These are phyloP conservation scores for Cenchrus purpureus DNA, from an alignment of 176 grass and related monocot genomes.

Conservation along the genomic window DNA sequence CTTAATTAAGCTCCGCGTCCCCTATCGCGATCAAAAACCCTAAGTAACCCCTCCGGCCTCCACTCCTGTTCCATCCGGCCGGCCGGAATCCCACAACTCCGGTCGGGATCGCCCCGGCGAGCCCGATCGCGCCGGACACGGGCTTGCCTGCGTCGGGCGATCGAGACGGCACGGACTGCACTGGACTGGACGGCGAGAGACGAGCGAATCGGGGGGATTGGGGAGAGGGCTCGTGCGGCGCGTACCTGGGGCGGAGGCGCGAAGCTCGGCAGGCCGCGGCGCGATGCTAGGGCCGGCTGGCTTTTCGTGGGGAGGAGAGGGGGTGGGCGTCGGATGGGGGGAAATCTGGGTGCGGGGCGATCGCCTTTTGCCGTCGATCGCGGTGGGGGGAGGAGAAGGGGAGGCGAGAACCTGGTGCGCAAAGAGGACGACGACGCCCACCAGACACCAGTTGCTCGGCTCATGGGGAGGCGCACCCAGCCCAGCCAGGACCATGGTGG, in stretches of 20 bases:
- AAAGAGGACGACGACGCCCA: constrained; percentile 47
- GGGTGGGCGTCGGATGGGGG: neutral
- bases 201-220: neutral
- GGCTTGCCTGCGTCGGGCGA: constrained; percentile 6
- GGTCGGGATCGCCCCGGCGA: constrained; percentile 3
- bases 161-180: neutral
- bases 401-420: constrained; percentile 44
- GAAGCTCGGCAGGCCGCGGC: neutral
- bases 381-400: neutral
- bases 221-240: too few relatives aligned
- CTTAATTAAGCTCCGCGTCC: neutral
- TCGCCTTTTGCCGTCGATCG: constrained; percentile 36
- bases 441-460: constrained; percentile 45
- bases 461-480: constrained; percentile 3
- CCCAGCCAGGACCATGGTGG: constrained; percentile 23
- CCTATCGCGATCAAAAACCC: constrained; percentile 44
- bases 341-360: neutral
- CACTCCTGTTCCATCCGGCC: constrained; percentile 9
- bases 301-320: neutral
- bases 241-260: constrained; percentile 40
- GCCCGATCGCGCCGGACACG: neutral
- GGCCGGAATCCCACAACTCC: neutral
- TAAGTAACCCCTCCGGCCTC: constrained; percentile 24
- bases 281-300: constrained; percentile 3
- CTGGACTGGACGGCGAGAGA: neutral